These are phyloP conservation scores for Raphanus raphanistrum DNA, from an alignment of 345 rosid genomes.

Conservation along the genomic window DNA sequence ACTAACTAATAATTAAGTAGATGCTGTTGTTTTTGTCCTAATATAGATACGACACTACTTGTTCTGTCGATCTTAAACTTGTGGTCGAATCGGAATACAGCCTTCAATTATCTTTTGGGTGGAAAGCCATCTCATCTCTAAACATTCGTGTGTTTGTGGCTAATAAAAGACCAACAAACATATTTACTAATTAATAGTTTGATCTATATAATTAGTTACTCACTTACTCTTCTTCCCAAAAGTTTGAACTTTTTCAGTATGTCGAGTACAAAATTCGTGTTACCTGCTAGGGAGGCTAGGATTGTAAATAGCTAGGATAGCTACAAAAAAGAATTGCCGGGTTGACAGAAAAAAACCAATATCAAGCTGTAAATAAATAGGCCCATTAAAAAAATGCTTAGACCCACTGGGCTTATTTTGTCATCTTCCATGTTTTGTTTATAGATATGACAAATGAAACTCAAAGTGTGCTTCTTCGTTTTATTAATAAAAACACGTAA, in stretches of 20 bases:
- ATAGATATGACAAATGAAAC: too few species aligned
- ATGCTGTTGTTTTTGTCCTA: neutral
- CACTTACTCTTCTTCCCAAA: neutral
- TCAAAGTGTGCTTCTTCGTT: too few species aligned
- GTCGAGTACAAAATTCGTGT: neutral
- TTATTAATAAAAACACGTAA: too few species aligned
- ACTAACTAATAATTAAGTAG: neutral
- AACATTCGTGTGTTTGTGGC: neutral
- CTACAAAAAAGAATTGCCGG: neutral
- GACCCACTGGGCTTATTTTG: neutral
- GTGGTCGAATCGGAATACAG: neutral
- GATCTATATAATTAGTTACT: neutral
- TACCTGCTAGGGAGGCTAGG: too few species aligned
- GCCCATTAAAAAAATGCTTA: neutral
- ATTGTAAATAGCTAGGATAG: neutral
- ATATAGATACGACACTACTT: neutral
- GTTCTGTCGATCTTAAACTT: neutral
- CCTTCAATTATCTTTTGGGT: neutral
- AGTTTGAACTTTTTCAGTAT: neutral
- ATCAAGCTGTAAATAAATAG: neutral
- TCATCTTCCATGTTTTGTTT: neutral
- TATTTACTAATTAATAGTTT: neutral
- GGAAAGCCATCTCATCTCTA: neutral
- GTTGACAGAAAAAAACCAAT: neutral
- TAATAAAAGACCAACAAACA: neutral